These are phyloP conservation scores for Nannizzia gypsea DNA, from an alignment of 2,329 filamentous ascomycete species.

Conservation along the genomic window DNA sequence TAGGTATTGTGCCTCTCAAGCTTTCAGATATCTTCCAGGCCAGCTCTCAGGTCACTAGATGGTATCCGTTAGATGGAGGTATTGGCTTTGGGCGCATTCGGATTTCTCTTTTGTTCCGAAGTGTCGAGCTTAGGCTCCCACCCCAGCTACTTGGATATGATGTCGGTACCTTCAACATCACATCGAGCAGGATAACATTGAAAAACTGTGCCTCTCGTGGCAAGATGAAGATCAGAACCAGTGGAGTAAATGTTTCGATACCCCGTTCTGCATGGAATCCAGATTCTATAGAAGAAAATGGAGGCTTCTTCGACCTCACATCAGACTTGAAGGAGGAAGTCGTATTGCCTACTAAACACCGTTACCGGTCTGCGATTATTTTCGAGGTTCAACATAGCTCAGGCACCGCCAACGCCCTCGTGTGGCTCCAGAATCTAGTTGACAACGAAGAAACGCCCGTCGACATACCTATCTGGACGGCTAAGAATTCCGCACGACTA, in stretches of 20 bases:
- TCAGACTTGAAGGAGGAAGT: slow-evolving; percentile 44
- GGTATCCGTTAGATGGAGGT: slow-evolving; percentile 94
- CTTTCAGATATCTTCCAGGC: slow-evolving; percentile 79
- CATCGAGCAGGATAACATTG: slow-evolving; percentile 56
- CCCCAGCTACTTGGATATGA: slow-evolving; percentile 83
- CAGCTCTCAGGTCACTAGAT: slow-evolving; percentile 73
- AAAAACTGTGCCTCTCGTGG: slow-evolving; percentile 49
- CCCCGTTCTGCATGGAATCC: slow-evolving; percentile 48
- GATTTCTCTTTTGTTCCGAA: slow-evolving; percentile 81
- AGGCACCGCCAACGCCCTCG: slow-evolving; percentile 60
- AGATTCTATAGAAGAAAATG: slow-evolving; percentile 43
- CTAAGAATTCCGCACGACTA: slow-evolving; percentile 59
- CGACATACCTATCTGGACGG: slow-evolving; percentile 84
- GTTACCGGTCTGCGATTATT: slow-evolving; percentile 80
- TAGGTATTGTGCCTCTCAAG: slow-evolving; percentile 82
- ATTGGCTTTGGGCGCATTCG: slow-evolving; percentile 83
- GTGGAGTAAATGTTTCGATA: slow-evolving; percentile 65
- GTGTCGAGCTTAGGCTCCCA: slow-evolving; percentile 75
- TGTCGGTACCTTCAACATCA: slow-evolving; percentile 86
- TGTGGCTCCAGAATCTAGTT: slow-evolving; percentile 77
- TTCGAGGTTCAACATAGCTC: slow-evolving; percentile 75
- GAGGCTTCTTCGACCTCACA: slow-evolving; percentile 49
- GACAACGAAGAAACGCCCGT: slow-evolving; percentile 69
- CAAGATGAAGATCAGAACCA: slow-evolving; percentile 69
- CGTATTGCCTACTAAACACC: slow-evolving; percentile 75